phyloP scores from a whole-genome alignment of 2,329 filamentous ascomycete species.

The Lachnellula cervina region DNA sequence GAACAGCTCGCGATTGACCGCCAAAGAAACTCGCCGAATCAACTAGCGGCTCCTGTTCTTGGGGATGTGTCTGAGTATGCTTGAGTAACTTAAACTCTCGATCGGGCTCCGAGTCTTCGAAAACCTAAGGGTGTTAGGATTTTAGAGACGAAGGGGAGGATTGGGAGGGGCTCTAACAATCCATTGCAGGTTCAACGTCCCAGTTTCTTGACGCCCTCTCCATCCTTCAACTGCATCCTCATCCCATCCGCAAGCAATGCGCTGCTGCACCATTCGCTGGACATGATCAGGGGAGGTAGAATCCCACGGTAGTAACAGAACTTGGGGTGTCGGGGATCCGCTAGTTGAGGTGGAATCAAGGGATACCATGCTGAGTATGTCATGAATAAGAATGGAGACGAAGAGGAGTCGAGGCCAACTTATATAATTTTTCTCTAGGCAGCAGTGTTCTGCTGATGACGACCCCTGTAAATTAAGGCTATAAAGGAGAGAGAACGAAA shows the following conservation, averaged over 20 bases:
- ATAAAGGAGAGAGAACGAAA: no score
- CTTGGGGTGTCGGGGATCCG: constrained; percentile 8
- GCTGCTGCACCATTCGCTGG: constrained; percentile 39
- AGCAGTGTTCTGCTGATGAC: no score
- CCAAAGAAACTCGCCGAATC: constrained; percentile 20
- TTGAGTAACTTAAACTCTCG: constrained; percentile 14
- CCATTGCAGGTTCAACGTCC: constrained; percentile 6
- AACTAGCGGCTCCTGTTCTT: constrained; percentile 13
- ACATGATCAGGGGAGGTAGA: constrained; percentile 36
- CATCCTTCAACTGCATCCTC: constrained; percentile 32
- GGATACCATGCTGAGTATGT: no score
- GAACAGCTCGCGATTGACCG: constrained; percentile 14
- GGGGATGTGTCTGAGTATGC: constrained; percentile 17
- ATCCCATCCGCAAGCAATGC: constrained; percentile 43
- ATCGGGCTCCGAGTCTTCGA: constrained; percentile 14
- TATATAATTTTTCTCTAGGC: no score
- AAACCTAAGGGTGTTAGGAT: constrained; percentile 14
- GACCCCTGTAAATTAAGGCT: no score
- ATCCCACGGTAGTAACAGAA: constrained; percentile 43
- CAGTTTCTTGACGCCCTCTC: constrained; percentile 2
- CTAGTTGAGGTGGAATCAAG: no score
- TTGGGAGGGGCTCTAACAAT: constrained; percentile 1
- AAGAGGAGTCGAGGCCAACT: no score
- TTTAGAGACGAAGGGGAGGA: neutral
- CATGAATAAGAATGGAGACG: no score